Percentiles rank a stretch among this genome's conserved stretches.
Evolutionary conservation across 2,329 filamentous ascomycete genomes (phyloP).

Genomic region (Cordyceps fumosorosea): DNA sequence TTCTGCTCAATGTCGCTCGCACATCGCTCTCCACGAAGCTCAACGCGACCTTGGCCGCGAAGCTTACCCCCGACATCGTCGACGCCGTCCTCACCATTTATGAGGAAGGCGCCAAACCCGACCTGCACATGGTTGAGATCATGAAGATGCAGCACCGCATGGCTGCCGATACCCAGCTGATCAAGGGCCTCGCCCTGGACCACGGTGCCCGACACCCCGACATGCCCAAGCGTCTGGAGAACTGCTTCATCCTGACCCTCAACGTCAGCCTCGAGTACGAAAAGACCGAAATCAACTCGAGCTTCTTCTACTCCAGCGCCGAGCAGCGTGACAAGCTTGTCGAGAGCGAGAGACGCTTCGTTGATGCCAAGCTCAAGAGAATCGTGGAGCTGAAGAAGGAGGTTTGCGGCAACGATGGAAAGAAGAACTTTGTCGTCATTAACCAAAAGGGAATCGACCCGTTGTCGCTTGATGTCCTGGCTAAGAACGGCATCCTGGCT

Average conservation of each 20-base stretch:
- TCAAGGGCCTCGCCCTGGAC: conserved; percentile 85
- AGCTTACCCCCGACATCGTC: conserved; percentile 90
- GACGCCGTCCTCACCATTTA: conserved; percentile 95
- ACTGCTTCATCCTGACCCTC: conserved; percentile 88
- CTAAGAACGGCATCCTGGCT: conserved; percentile 96
- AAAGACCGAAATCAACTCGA: conserved; percentile 98
- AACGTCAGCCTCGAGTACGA: conserved; percentile 98
- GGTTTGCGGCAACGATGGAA: conserved; percentile 86
- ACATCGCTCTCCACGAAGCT: conserved; percentile 95
- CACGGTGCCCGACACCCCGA: conserved; percentile 95
- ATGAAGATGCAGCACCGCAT: conserved; percentile 99
- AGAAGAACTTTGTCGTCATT: conserved; percentile 95
- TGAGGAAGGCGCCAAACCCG: conserved; percentile 81
- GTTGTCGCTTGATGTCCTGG: conserved; percentile 86
- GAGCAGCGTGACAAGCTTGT: conserved; percentile 97
- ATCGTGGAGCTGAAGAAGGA: conserved; percentile 98
- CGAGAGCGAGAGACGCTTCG: conserved; percentile 91
- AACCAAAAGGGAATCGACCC: conserved; percentile 99
- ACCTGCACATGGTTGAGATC: conserved; percentile 98
- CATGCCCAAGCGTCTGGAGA: conserved; percentile 95
- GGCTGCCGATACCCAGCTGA: conserved; percentile 91
- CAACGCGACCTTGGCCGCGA: conserved; percentile 79
- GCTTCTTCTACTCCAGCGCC: conserved; percentile 97
- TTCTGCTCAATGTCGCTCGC: conserved; percentile 85
- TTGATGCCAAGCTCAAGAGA: conserved; percentile 93